These are phyloP conservation scores for Globisporangium polare DNA, from an alignment of 352 stramenopile genomes.

Conservation along the genomic window DNA sequence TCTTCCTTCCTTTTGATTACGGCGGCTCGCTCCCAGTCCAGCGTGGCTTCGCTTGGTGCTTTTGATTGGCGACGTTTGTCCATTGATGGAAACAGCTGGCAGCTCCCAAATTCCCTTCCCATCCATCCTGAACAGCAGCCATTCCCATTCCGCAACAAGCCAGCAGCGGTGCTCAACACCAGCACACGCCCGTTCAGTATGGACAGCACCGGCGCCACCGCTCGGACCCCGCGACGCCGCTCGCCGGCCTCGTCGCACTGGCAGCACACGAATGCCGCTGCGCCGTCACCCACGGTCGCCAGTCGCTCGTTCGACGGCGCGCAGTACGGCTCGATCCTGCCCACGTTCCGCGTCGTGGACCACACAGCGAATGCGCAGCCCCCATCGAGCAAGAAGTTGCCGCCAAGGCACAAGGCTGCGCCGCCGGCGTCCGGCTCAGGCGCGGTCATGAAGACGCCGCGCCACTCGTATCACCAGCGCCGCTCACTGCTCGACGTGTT, in stretches of 20 bases:
- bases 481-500: slow-evolving; percentile 13
- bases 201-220: slow-evolving; percentile 79
- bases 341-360: slow-evolving; percentile 13
- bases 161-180: background rate
- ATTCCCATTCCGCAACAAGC: background rate
- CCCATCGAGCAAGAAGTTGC: slow-evolving; percentile 6
- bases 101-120: background rate
- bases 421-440: background rate
- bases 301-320: slow-evolving; percentile 35
- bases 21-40: background rate
- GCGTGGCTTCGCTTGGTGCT: background rate
- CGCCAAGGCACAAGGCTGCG: slow-evolving; percentile 8
- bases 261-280: slow-evolving; percentile 8
- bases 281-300: slow-evolving; percentile 24
- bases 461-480: slow-evolving; percentile 47
- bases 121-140: background rate
- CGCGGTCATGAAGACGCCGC: slow-evolving; percentile 38
- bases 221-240: slow-evolving; percentile 57
- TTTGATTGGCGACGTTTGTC: background rate
- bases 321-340: slow-evolving; percentile 15
- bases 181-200: slow-evolving; percentile 22
- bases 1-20: background rate
- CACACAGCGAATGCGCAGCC: background rate
- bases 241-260: slow-evolving; percentile 21
- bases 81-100: background rate